Evolutionary conservation across 192 early-diverging fungal genomes (phyloP), one percentile per base, ranked within the genome.

Genomic region (Podila minutissima): DNA sequence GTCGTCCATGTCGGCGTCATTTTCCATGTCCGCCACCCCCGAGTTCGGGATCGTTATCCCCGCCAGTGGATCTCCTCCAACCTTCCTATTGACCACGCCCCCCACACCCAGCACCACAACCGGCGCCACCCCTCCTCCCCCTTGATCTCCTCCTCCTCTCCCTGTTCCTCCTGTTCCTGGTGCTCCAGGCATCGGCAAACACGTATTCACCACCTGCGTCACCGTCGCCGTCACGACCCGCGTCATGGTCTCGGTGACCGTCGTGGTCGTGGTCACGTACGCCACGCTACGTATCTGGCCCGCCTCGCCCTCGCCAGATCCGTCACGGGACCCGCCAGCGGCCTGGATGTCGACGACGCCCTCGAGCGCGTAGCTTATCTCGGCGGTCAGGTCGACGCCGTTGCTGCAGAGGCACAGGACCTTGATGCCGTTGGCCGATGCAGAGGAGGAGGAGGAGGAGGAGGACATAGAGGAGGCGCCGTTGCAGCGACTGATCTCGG

Each of bases 361-460:
- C 35, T 81, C 77, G 4, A 81, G 63, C 20, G 71, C 71, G 41
- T 65, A 73, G 38, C 50, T 41, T 0, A 81, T 55, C 49, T 81
- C 77, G 0, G 71, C 71, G 4, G 77, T 81, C 38, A 81, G 62
- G 32, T 81, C 77, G 2, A 73, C 77, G 8, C 71, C 77, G 53
- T 73, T 81, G 62, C 73, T 73, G 57, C 71, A 81, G 46, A 73
- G 60, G 57, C 71, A 73, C 10, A 73, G 77, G 12, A 81, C 67
- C 13, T 46, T 46, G 12, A 46, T 11, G 15, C 41, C 8, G 15
- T 29, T 29, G 29, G 29, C 1, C 29, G 29, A 29, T 1, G 29
- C 3, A 3, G 29, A 29, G 29, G 29, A 29, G 29, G 29, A 1
- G 3, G 29, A 29, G 29, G 29, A 29, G 29, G 29, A 29, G 29